A percentile compares a stretch with the other conserved stretches of the same genome.
These are phyloP conservation scores for Triticum dicoccoides DNA, from an alignment of 176 grass and related monocot genomes.

Conservation along the genomic window DNA sequence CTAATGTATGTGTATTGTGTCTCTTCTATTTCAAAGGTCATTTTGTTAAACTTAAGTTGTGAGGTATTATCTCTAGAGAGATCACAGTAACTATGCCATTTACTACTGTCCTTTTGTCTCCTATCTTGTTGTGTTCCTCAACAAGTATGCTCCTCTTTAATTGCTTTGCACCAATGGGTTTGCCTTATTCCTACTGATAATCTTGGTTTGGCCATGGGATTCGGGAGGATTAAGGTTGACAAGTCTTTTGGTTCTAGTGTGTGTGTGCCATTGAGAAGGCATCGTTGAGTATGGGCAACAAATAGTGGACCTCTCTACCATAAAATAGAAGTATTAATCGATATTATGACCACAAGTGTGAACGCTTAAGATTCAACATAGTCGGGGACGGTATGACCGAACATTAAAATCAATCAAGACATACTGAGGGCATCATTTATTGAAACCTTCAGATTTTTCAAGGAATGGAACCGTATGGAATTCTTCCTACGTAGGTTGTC, in stretches of 20 bases:
- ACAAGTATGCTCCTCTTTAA: not conserved
- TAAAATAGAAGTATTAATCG: no score
- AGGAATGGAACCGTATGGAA: no score
- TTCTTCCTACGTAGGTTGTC: no score
- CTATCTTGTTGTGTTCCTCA: not conserved
- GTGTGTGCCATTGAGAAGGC: no score
- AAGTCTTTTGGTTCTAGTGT: not conserved
- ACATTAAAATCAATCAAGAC: not conserved
- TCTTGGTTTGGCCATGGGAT: not conserved
- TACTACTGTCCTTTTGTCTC: not conserved
- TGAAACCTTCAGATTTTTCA: no score
- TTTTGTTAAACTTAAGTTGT: not conserved
- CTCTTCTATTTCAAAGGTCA: not conserved
- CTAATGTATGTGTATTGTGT: not conserved
- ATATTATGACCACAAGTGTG: no score
- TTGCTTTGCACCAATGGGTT: not conserved
- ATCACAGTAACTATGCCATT: not conserved
- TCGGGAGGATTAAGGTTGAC: not conserved
- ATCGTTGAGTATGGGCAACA: no score
- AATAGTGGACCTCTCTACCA: no score
- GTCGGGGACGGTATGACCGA: no score
- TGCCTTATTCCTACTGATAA: not conserved
- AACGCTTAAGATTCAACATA: not conserved
- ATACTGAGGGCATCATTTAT: not conserved
- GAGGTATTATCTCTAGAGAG: not conserved